These are phyloP conservation scores for Pseudopithomyces chartarum DNA, from an alignment of 2,329 filamentous ascomycete genomes.

Conservation along the genomic window DNA sequence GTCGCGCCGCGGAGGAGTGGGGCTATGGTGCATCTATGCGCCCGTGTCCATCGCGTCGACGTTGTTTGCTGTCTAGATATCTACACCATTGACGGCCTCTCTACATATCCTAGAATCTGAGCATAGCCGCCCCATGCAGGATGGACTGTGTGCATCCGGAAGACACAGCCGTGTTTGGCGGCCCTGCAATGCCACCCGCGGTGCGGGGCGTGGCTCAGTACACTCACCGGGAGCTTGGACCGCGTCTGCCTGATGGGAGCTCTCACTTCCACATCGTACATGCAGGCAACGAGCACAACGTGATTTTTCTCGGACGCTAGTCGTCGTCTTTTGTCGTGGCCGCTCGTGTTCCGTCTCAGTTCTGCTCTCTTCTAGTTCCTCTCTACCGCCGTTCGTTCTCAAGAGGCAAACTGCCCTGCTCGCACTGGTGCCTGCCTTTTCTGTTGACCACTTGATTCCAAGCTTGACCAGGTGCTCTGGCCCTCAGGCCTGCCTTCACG, in stretches of 20 bases:
- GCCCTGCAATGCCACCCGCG: not conserved
- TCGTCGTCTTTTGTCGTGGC: not conserved
- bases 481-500: too few relatives aligned
- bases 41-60: too few relatives aligned
- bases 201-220: not conserved
- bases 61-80: too few relatives aligned
- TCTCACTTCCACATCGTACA: not conserved
- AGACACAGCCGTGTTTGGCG: too few relatives aligned
- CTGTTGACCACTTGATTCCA: not conserved
- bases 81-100: too few relatives aligned
- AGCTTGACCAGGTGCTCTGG: not conserved
- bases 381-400: not conserved
- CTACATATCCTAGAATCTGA: constrained; percentile 3
- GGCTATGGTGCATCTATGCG: not conserved
- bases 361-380: not conserved
- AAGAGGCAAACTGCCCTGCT: not conserved
- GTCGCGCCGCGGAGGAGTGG: constrained; percentile 1
- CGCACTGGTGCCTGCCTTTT: not conserved
- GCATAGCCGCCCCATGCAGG: too few relatives aligned
- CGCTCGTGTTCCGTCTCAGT: not conserved
- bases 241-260: constrained; percentile 6
- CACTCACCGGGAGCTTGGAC: not conserved
- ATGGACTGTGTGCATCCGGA: too few relatives aligned
- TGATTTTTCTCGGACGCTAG: not conserved
- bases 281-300: not conserved